Evolutionary conservation across 2,329 filamentous ascomycete species (phyloP).

Genomic region (Penicillium sp.): DNA sequence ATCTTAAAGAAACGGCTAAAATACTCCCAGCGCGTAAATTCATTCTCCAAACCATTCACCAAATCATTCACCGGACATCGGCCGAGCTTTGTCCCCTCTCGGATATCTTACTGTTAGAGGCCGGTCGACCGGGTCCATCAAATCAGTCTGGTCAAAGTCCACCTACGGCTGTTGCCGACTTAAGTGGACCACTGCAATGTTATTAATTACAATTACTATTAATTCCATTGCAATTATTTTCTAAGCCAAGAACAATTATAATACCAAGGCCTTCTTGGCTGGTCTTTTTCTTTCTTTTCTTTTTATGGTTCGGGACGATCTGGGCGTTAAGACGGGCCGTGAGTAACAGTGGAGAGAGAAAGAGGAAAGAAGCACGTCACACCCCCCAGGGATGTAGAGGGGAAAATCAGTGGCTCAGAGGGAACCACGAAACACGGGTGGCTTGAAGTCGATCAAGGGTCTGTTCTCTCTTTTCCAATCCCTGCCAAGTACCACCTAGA

Average conservation of each 20-base stretch:
- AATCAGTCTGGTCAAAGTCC: neutral
- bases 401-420: constrained; percentile 18
- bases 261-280: constrained; percentile 1
- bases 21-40: neutral
- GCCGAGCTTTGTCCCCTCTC: neutral
- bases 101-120: neutral
- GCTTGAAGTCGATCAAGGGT: constrained; percentile 22
- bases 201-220: neutral
- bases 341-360: constrained; percentile 14
- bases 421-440: constrained; percentile 22
- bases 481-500: constrained; percentile 8
- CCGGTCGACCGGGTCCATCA: neutral
- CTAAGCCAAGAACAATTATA: neutral
- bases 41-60: neutral
- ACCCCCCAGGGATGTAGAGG: constrained; percentile 12
- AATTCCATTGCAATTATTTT: too few relatives aligned
- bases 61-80: constrained; percentile 1
- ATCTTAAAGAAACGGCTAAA: neutral
- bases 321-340: constrained; percentile 11
- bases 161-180: neutral
- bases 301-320: constrained; percentile 10
- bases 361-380: constrained; percentile 10
- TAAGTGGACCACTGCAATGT: neutral
- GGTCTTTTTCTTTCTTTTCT: neutral
- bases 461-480: constrained; percentile 18